A percentile compares a stretch with the other conserved stretches of the same genome.
Conservation (phyloP, 768 basidiomycete genomes). For the Suillus subalutaceus region DNA sequence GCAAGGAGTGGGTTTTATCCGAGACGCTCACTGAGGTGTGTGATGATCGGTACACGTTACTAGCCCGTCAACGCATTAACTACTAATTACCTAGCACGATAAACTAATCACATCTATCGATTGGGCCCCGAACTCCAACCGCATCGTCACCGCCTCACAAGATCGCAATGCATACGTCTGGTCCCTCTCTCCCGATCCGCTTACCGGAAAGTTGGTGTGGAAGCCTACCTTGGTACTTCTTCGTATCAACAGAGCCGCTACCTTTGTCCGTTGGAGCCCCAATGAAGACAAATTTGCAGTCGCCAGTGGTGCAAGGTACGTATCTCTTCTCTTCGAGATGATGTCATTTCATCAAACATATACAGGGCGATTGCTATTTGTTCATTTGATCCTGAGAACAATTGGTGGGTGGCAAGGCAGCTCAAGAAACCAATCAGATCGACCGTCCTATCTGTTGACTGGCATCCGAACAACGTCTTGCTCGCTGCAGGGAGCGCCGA, state of each 20-base stretch:
- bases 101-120: slow-evolving; percentile 97
- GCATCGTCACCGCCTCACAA: slow-evolving; percentile 98
- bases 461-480: slow-evolving; percentile 99
- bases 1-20: slow-evolving; percentile 66
- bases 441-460: slow-evolving; percentile 92
- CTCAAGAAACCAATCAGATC: slow-evolving; percentile 98
- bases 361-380: slow-evolving; percentile 90
- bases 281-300: slow-evolving; percentile 99
- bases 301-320: slow-evolving; percentile 90
- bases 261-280: slow-evolving; percentile 94
- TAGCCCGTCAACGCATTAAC: slow-evolving; percentile 3
- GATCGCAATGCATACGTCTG: slow-evolving; percentile 99
- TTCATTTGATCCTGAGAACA: slow-evolving; percentile 95
- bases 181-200: slow-evolving; percentile 77
- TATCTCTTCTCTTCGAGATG: not conserved
- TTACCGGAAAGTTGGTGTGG: slow-evolving; percentile 77
- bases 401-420: slow-evolving; percentile 98
- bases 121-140: slow-evolving; percentile 96
- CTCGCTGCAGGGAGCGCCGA: slow-evolving; percentile 97
- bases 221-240: slow-evolving; percentile 96
- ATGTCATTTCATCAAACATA: slow-evolving; percentile 5
- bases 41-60: slow-evolving; percentile 5
- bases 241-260: slow-evolving; percentile 94
- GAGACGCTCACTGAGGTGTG: slow-evolving; percentile 86
- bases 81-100: slow-evolving; percentile 73